Evolutionary conservation across 495 filamentous ascomycete genomes (phyloP).

Genomic region (Penicillium psychrofluorescens): DNA sequence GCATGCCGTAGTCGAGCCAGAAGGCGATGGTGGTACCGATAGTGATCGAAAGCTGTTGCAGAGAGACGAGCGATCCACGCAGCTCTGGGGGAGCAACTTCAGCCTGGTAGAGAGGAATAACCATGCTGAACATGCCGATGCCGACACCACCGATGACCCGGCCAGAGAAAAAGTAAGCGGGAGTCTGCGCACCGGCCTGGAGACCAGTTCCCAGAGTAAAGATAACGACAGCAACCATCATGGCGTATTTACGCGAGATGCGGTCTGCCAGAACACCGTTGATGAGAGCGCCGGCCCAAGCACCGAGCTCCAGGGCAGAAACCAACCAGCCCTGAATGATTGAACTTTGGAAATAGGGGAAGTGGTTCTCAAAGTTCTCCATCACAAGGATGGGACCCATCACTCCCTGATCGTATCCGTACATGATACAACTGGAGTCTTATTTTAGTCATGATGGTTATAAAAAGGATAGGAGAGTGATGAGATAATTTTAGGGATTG

Average conservation of each 20-base stretch:
- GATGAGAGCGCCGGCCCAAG: slow-evolving; percentile 70
- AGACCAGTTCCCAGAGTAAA: slow-evolving; percentile 60
- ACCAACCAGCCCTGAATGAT: slow-evolving; percentile 70
- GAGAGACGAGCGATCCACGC: slow-evolving; percentile 63
- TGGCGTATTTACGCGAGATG: slow-evolving; percentile 68
- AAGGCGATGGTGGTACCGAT: slow-evolving; percentile 63
- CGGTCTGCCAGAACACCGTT: slow-evolving; percentile 70
- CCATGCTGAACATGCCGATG: slow-evolving; percentile 55
- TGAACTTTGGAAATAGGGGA: slow-evolving; percentile 45
- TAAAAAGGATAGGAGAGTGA: too few relatives aligned
- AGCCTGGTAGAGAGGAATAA: slow-evolving; percentile 59
- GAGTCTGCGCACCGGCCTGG: slow-evolving; percentile 30
- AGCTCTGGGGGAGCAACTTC: slow-evolving; percentile 72
- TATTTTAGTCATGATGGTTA: too few relatives aligned
- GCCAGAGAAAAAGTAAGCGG: slow-evolving; percentile 37
- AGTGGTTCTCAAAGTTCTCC: slow-evolving; percentile 31
- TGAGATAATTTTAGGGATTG: too few relatives aligned
- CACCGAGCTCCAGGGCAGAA: slow-evolving; percentile 73
- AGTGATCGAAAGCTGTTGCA: slow-evolving; percentile 76
- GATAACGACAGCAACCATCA: slow-evolving; percentile 59
- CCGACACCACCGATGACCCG: slow-evolving; percentile 49
- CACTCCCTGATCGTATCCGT: slow-evolving; percentile 73
- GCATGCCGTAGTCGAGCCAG: slow-evolving; percentile 67
- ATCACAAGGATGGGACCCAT: slow-evolving; percentile 50
- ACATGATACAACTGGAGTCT: slow-evolving; percentile 39